phyloP scores from a whole-genome alignment of 148 eudicot species.

The Dianthus caryophyllus region DNA sequence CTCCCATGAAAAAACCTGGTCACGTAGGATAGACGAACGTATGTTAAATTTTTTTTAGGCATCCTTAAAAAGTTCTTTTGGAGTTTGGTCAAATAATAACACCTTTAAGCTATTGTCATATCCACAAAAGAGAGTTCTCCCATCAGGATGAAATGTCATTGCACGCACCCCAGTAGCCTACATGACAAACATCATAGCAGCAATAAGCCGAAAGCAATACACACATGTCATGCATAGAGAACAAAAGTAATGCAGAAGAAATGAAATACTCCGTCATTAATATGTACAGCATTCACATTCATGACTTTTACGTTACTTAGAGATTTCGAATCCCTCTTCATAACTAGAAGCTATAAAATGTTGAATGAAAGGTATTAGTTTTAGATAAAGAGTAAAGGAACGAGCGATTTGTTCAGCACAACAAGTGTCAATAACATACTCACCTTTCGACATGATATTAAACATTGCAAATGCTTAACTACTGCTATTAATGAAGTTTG shows the following conservation, averaged over 20 bases:
- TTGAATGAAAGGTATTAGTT: too few species aligned
- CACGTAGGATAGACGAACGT: conserved; percentile 9
- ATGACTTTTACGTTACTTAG: too few species aligned
- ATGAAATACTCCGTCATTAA: too few species aligned
- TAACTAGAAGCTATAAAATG: neutral
- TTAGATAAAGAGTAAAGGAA: too few species aligned
- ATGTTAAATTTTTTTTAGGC: neutral
- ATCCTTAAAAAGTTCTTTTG: neutral
- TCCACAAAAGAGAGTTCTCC: conserved; percentile 88
- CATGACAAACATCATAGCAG: conserved; percentile 9
- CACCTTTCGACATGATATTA: neutral
- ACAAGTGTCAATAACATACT: neutral
- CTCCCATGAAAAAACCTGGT: conserved; percentile 93
- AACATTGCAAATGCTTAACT: neutral
- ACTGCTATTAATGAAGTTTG: neutral
- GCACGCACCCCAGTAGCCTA: conserved; percentile 80
- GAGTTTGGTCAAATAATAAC: neutral
- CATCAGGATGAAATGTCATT: conserved; percentile 85
- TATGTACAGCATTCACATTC: neutral
- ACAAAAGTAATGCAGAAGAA: neutral
- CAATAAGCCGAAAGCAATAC: neutral
- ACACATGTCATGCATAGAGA: neutral
- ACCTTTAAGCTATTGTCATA: conserved; percentile 83
- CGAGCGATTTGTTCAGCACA: too few species aligned
- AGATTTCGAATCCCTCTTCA: neutral